A percentile compares a stretch with the other conserved stretches of the same genome.
Evolutionary conservation across 306 rosid species (phyloP).

Genomic region (Sophora flavescens): DNA sequence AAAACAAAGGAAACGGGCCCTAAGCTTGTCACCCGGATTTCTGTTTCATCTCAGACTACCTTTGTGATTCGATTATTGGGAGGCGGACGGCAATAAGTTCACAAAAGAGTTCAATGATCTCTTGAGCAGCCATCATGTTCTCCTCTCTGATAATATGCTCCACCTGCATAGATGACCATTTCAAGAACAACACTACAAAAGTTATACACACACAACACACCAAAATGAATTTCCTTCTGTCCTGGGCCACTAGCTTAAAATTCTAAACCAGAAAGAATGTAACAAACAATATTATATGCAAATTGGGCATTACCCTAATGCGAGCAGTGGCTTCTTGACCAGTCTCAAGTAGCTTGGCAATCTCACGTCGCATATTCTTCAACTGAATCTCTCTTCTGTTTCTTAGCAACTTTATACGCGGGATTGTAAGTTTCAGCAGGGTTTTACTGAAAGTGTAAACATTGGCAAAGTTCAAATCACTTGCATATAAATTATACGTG

Average conservation of each 20-base stretch:
- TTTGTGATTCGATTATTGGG: conserved; percentile 89
- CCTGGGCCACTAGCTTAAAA: conserved; percentile 17
- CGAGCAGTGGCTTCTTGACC: conserved; percentile 99
- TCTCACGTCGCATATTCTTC: conserved; percentile 93
- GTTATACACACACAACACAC: background rate
- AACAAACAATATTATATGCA: background rate
- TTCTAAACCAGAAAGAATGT: background rate
- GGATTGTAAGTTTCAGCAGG: conserved; percentile 85
- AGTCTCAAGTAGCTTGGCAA: conserved; percentile 97
- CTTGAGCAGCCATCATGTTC: conserved; percentile 99
- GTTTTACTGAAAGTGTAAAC: conserved; percentile 72
- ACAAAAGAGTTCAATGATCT: conserved; percentile 82
- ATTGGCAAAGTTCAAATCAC: conserved; percentile 31
- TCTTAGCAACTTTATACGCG: conserved; percentile 90
- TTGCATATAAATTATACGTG: background rate
- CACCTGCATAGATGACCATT: conserved; percentile 59
- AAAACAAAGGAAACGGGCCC: background rate
- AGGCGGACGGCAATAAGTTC: conserved; percentile 91
- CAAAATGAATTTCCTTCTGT: background rate
- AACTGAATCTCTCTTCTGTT: conserved; percentile 90
- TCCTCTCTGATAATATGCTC: conserved; percentile 96
- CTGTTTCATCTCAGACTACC: conserved; percentile 52
- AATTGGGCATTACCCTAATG: conserved; percentile 66
- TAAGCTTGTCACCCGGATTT: conserved; percentile 15
- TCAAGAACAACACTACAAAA: conserved; percentile 17